phyloP scores from a whole-genome alignment of 805 yeast genomes.

The Candida glaebosa region DNA sequence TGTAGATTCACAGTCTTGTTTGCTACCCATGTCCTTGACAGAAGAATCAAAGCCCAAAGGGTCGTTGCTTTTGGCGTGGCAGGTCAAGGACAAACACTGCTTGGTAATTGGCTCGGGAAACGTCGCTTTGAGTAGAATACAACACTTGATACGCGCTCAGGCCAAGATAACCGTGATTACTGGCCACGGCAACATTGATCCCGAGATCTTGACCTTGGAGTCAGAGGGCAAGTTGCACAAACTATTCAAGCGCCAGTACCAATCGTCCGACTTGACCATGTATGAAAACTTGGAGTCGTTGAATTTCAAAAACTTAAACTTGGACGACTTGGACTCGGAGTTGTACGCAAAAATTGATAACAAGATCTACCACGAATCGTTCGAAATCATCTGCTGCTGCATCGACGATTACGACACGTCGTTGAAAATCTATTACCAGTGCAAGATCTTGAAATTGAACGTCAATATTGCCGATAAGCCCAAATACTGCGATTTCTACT shows the following conservation, averaged over 20 bases:
- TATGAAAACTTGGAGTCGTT: conserved; percentile 29
- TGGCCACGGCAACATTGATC: conserved; percentile 28
- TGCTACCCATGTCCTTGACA: conserved; percentile 21
- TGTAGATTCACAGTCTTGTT: too few relatives aligned
- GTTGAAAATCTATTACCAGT: conserved; percentile 50
- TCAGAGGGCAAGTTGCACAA: conserved; percentile 39
- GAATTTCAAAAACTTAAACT: conserved; percentile 4
- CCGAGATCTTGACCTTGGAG: conserved; percentile 23
- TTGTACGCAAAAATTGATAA: conserved; percentile 28
- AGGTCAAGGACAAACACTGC: conserved; percentile 61
- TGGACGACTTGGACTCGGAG: conserved; percentile 10
- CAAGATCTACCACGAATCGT: conserved; percentile 36
- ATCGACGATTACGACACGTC: conserved; percentile 67
- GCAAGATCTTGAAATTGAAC: conserved; percentile 45
- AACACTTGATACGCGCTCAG: conserved; percentile 63
- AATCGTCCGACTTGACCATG: conserved; percentile 46
- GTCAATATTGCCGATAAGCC: conserved; percentile 87
- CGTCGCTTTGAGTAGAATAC: conserved; percentile 69
- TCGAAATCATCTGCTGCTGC: conserved; percentile 70
- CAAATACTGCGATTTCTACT: conserved; percentile 78
- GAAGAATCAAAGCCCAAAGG: conserved; percentile 22
- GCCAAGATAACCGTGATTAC: conserved; percentile 68
- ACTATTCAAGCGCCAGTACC: conserved; percentile 44
- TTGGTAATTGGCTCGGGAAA: conserved; percentile 77
- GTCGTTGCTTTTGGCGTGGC: conserved; percentile 71